Evolutionary conservation across 495 filamentous ascomycete genomes (phyloP), one percentile per base, ranked within the genome.

Genomic region (Amorphotheca resinae): DNA sequence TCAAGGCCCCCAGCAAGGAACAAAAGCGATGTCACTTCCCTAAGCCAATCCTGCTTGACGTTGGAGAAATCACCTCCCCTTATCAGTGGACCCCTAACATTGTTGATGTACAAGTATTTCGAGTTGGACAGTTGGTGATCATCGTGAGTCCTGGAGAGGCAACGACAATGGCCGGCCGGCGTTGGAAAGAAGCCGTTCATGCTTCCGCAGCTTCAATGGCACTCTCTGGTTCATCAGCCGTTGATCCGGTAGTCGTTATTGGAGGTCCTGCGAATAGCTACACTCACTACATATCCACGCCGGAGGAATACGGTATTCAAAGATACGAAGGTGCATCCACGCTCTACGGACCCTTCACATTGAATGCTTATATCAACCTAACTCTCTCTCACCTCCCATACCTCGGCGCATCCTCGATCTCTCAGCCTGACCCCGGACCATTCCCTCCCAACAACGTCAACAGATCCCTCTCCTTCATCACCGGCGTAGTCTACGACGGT

Each of bases 211-310:
- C 61, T 1, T 58, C 67, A 0, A 67, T 80, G 6, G 25, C 46
- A 5, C 36, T 65, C 43, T 15, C 54, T 70, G 56, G 66, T n/a
- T 43, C 32, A 34, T 57, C 50, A 3, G 39, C 51, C 9, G 46
- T 49, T 23, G 57, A 72, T 1, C 86, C 87, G 1, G 61, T 85
- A 14, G 82, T 93, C 8, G 84, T 95, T 17, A 66, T 98, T 11
- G 91, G 91, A n/a, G 87, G 84, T 0, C 91, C 89, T 3, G 84
- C 88, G 7, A 98, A 98, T 61, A 87, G 73, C 52, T 98, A 98
- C 59, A 87, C 91, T 11, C 91, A 98, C 58, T 98, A 98, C 60
- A 93, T 94, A 61, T 64, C 85, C 8, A 98, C 91, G 0, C 77
- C 86, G 52, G 86, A 95, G 58, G 91, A 98, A 56, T 98, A 95